Percentiles rank a stretch among this genome's conserved stretches.
Evolutionary conservation across 2,329 filamentous ascomycete species (phyloP).

Genomic region (Diaporthe amygdali): DNA sequence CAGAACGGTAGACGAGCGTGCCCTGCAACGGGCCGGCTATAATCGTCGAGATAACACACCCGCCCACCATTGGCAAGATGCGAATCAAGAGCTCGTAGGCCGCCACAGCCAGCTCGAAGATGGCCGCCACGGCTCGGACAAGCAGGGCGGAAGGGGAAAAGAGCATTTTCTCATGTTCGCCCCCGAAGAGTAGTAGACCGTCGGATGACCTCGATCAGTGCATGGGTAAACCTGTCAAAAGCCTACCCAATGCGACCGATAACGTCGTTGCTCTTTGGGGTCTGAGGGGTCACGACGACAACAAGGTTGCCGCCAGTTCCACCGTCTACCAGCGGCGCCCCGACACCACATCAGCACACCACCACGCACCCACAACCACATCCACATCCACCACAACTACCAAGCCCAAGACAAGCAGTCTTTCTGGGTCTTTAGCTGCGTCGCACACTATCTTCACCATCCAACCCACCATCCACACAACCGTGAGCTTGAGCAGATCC

Average conservation of each 20-base stretch:
- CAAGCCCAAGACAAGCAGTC: not conserved
- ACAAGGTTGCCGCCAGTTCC: slow-evolving; percentile 16
- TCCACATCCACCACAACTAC: not conserved
- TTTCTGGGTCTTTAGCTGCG: not conserved
- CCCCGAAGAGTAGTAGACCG: not conserved
- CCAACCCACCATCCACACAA: slow-evolving; percentile 3
- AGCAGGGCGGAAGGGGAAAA: not conserved
- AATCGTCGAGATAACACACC: slow-evolving; percentile 2
- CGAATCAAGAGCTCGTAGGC: not conserved
- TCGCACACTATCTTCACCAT: not conserved
- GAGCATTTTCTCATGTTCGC: not conserved
- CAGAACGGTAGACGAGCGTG: not conserved
- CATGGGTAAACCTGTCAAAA: not conserved
- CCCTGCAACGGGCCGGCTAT: not conserved
- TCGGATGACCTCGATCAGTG: slow-evolving; percentile 14
- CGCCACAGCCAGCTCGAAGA: not conserved
- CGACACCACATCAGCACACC: slow-evolving; percentile 11
- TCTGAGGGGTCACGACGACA: not conserved
- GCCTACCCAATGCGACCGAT: not conserved
- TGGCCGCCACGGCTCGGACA: not conserved
- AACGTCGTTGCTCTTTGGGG: not conserved
- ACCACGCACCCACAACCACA: not conserved
- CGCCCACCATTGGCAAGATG: not conserved
- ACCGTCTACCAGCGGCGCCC: not conserved
- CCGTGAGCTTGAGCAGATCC: not conserved